Evolutionary conservation across 139 green algal genomes (phyloP), one percentile per base, ranked within the genome.

Genomic region (Micractinium sp.): DNA sequence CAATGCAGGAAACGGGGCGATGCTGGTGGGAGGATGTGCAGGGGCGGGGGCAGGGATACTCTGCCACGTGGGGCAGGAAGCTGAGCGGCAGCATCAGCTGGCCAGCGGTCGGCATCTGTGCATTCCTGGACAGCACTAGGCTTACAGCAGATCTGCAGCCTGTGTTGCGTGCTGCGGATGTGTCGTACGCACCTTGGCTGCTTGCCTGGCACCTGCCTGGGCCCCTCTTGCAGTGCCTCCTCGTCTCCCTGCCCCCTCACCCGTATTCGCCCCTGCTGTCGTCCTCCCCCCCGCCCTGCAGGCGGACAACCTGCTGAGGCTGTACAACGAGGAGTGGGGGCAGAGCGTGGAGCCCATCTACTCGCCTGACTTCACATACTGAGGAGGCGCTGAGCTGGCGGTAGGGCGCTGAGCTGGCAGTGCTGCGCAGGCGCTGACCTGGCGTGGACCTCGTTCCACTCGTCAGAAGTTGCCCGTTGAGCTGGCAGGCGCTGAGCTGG

Each of bases 251-350:
- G 27, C 61, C 31, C n/a, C 60, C 31, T 81, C 39, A 31, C 84
- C 35, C 84, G 36, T 7, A 20, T 66, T 16, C 27, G 12, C 27
- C 5, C 33, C 25, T 95, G 95, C 63, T 91, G 89, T 20, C 90
- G 95, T 53, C 95, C 81, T 35, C 96, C 97, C 31, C 23, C 35
- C 18, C 81, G 94, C 74, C 94, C 79, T 60, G n/a, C 81, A 93
- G 79, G 94, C 96, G 0, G 95, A 98, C 78, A 71, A 91, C 20
- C 89, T 98, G 88, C 90, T 98, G 82, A 84, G 94, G 61, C 85
- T 95, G 83, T 98, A 97, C 86, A 69, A 97, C 27, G 94, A 88
- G 16, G 90, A 93, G 82, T 98, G 96, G 96, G 53, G 90, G 66
- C 71, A 90, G 35, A 94, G 87, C 78, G 92, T 98, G 41, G 94